Evolutionary conservation across 495 filamentous ascomycete genomes (phyloP).

Genomic region (Friedmanniomyces simplex): DNA sequence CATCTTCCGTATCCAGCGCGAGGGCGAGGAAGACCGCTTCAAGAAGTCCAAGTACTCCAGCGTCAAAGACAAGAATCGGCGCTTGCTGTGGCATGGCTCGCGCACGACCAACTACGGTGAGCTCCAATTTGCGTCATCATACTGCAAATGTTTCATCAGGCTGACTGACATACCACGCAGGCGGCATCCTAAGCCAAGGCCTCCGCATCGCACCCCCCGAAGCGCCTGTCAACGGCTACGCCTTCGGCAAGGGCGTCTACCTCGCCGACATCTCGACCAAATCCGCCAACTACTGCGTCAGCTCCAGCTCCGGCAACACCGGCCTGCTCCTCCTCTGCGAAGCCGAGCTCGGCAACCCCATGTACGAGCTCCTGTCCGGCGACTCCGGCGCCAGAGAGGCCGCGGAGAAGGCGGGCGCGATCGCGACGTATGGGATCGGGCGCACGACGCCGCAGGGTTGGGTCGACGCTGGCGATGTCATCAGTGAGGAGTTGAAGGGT

Average conservation of each 20-base stretch:
- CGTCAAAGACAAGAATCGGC: conserved; percentile 42
- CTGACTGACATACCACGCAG: too few species aligned
- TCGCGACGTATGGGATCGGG: not conserved
- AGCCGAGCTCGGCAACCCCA: conserved; percentile 63
- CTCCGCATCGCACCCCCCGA: conserved; percentile 80
- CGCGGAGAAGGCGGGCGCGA: conserved; percentile 46
- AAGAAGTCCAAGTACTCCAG: conserved; percentile 40
- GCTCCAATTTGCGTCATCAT: not conserved
- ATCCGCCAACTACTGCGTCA: conserved; percentile 66
- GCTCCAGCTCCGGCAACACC: conserved; percentile 35
- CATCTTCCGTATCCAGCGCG: conserved; percentile 73
- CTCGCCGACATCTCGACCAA: conserved; percentile 73
- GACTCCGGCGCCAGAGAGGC: conserved; percentile 52
- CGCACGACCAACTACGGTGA: conserved; percentile 61
- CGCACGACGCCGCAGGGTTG: conserved; percentile 3
- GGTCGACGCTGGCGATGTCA: conserved; percentile 1
- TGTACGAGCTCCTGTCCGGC: conserved; percentile 44
- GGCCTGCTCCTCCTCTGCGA: conserved; percentile 66
- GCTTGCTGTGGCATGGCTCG: conserved; percentile 79
- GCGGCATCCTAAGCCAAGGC: conserved; percentile 74
- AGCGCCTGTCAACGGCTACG: conserved; percentile 59
- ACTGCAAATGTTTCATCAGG: too few species aligned
- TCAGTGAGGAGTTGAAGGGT: conserved; percentile 36
- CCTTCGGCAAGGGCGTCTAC: conserved; percentile 54
- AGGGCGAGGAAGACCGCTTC: conserved; percentile 62